Evolutionary conservation across 2,329 filamentous ascomycete genomes (phyloP), one percentile per base, ranked within the genome.

Genomic region (Pseudogymnoascus sp.): DNA sequence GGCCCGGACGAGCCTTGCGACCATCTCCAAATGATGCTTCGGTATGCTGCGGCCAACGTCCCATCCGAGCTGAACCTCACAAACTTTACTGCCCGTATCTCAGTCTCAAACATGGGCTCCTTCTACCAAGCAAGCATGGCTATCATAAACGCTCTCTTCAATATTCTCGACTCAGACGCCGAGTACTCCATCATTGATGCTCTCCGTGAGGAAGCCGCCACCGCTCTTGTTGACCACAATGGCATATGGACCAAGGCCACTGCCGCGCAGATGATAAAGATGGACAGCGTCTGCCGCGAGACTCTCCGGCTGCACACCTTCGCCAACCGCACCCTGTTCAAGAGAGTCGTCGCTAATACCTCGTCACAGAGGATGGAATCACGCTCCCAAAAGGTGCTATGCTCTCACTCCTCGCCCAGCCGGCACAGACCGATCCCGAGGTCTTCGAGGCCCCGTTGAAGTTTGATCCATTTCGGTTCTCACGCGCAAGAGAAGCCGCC

Each of bases 281-380:
- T 75, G 7, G 78, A 81, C 67, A 80, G 77, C 60, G 73, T 74
- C 0, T 69, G 74, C 1, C 74, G 78, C 11, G 78, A 81, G 67
- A 78, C 78, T 2, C 69, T 80, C 21, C 73, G 78, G 1, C 56
- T 75, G 2, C 63, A 77, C 23, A 69, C 74, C 0, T 70, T 73
- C 40, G 66, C 67, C 37, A 67, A 64, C 28, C 66, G 71, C 3
- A 67, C 66, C 11, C 60, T 72, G 6, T 59, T 70, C 37, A 72
- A 72, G 40, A 70, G 68, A 59, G 72, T 74, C 4, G 60, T 72
- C 21, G 65, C 62, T 1, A 66, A 70, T 14, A 63, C 25, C 18
- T 71, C n/a, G 40, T 18, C 12, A 70, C 68, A 10, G 61, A 65
- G 21, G 63, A 82, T 69, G 83, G 82, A 14, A 79, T 83, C 59